Evolutionary conservation across 768 basidiomycete genomes (phyloP).

Genomic region (Pseudohyphozyma bogoriensis): DNA sequence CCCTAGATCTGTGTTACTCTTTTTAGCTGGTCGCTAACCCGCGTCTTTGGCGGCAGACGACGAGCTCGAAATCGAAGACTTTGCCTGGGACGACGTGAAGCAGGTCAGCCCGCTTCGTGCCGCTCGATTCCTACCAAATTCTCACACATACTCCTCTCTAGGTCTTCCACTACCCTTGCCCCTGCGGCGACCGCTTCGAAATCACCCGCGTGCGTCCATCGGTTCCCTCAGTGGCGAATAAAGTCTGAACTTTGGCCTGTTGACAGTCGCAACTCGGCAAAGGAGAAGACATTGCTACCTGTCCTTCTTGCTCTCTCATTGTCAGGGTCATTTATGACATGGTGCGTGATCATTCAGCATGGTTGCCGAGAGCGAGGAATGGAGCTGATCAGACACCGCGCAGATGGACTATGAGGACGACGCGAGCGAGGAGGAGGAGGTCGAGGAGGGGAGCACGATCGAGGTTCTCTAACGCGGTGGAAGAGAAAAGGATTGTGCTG

Average conservation of each 20-base stretch:
- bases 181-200: conserved; percentile 96
- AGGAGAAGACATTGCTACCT: conserved; percentile 88
- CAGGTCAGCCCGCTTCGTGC: not conserved
- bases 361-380: conserved; percentile 5
- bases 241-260: conserved; percentile 37
- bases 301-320: conserved; percentile 89
- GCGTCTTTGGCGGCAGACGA: conserved; percentile 46
- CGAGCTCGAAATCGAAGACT: conserved; percentile 95
- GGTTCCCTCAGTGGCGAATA: not conserved
- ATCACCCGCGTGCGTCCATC: conserved; percentile 43
- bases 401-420: conserved; percentile 81
- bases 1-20: too few relatives aligned
- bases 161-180: conserved; percentile 93
- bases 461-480: not conserved
- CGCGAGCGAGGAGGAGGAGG: conserved; percentile 40
- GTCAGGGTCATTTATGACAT: conserved; percentile 91
- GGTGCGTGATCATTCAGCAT: conserved; percentile 46
- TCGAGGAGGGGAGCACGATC: conserved; percentile 28
- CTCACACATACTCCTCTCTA: conserved; percentile 27
- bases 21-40: not conserved
- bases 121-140: not conserved
- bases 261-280: conserved; percentile 67
- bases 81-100: conserved; percentile 72
- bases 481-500: too few relatives aligned
- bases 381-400: conserved; percentile 15